Percentiles rank a stretch among this genome's conserved stretches.
These are phyloP conservation scores for Sphagnum contortum DNA, from an alignment of 225 moss, liverwort and hornwort species.

Conservation along the genomic window DNA sequence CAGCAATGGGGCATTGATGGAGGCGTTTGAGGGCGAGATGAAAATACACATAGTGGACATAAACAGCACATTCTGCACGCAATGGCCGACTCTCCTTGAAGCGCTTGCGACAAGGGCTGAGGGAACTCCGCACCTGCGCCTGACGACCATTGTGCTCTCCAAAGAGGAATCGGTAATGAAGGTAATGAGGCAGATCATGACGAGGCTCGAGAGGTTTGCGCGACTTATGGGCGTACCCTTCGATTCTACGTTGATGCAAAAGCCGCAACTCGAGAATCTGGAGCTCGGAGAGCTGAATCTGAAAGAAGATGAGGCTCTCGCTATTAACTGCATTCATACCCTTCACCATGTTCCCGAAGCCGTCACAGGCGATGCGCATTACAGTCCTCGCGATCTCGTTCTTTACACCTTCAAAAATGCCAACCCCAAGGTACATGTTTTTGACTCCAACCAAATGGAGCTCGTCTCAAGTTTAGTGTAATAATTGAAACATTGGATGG, in stretches of 20 bases:
- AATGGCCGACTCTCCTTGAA: conserved; percentile 77
- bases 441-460: background rate
- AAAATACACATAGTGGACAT: conserved; percentile 81
- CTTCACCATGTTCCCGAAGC: conserved; percentile 53
- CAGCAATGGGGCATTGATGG: conserved; percentile 59
- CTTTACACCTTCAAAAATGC: conserved; percentile 41
- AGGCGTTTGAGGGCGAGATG: conserved; percentile 65
- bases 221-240: conserved; percentile 78
- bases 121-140: conserved; percentile 64
- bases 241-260: conserved; percentile 49
- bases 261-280: conserved; percentile 46
- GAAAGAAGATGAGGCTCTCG: conserved; percentile 53
- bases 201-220: conserved; percentile 64
- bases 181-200: conserved; percentile 68
- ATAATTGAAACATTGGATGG: no score
- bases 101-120: conserved; percentile 59
- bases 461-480: background rate
- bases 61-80: conserved; percentile 67
- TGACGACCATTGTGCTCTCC: conserved; percentile 54
- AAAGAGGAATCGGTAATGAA: conserved; percentile 48
- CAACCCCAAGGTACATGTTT: conserved; percentile 45
- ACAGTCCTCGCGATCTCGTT: conserved; percentile 45
- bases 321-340: conserved; percentile 60
- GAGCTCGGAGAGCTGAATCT: conserved; percentile 35
- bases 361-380: conserved; percentile 24